Evolutionary conservation across 1,284 basidiomycete species (phyloP).

Genomic region (Cutaneotrichosporon dermatis): DNA sequence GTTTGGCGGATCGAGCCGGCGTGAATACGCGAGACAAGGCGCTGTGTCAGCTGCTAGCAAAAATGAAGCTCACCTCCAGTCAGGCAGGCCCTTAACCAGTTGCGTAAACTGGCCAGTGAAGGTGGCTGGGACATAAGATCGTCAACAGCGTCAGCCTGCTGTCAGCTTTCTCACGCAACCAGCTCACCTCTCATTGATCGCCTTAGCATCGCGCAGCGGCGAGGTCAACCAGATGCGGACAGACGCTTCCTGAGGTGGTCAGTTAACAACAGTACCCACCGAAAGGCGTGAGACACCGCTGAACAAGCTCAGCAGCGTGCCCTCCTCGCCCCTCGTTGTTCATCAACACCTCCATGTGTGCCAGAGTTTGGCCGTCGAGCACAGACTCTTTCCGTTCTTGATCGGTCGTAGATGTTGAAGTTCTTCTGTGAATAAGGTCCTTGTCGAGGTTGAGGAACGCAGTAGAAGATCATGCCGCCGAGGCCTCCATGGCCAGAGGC

Average conservation of each 20-base stretch:
- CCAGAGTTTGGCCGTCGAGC: constrained; percentile 87
- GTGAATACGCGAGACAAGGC: constrained; percentile 87
- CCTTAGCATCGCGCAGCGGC: constrained; percentile 70
- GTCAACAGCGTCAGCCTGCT: constrained; percentile 74
- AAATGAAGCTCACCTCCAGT: constrained; percentile 72
- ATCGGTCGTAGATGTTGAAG: constrained; percentile 96
- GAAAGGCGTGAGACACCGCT: constrained; percentile 81
- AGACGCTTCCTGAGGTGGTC: constrained; percentile 11
- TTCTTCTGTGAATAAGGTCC: constrained; percentile 89
- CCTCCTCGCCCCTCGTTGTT: constrained; percentile 90
- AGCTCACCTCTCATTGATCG: constrained; percentile 71
- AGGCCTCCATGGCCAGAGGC: constrained; percentile 72
- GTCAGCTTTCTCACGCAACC: background rate
- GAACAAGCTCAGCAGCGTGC: constrained; percentile 77
- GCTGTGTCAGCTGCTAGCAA: too few relatives aligned
- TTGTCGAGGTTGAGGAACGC: constrained; percentile 89
- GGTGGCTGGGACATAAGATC: constrained; percentile 73
- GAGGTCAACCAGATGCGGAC: constrained; percentile 73
- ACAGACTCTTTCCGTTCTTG: constrained; percentile 74
- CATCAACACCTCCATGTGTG: constrained; percentile 84
- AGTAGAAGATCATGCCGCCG: constrained; percentile 90
- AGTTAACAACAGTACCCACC: constrained; percentile 53
- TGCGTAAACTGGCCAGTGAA: constrained; percentile 72
- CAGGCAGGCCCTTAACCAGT: constrained; percentile 74
- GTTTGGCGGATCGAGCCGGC: constrained; percentile 79